These are phyloP conservation scores for Pugionium cornutum DNA, from an alignment of 345 rosid genomes.

Conservation along the genomic window DNA sequence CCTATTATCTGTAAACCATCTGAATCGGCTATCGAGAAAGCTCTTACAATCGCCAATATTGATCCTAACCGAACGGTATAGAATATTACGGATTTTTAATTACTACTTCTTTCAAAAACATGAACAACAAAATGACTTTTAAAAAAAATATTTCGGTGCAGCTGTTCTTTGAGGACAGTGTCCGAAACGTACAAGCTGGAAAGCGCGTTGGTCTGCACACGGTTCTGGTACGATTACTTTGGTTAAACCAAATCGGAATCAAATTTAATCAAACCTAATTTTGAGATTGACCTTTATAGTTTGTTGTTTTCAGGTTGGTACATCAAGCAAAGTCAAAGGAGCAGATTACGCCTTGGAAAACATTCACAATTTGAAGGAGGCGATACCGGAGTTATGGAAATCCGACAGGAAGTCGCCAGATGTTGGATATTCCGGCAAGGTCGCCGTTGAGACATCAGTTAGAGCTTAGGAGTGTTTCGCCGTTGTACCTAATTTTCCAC, in stretches of 20 bases:
- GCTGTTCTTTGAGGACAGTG: slow-evolving; percentile 90
- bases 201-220: slow-evolving; percentile 81
- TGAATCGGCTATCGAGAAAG: slow-evolving; percentile 62
- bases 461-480: slow-evolving; percentile 53
- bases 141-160: slow-evolving; percentile 31
- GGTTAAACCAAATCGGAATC: slow-evolving; percentile 19
- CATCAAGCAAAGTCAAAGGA: slow-evolving; percentile 69
- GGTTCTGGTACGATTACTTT: slow-evolving; percentile 54
- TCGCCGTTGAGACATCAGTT: slow-evolving; percentile 73
- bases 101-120: not conserved
- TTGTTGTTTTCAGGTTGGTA: slow-evolving; percentile 58
- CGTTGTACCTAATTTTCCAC: slow-evolving; percentile 26
- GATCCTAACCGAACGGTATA: slow-evolving; percentile 80
- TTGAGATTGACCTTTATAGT: not conserved
- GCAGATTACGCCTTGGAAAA: slow-evolving; percentile 84
- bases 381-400: slow-evolving; percentile 74
- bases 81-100: not conserved
- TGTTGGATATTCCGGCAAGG: slow-evolving; percentile 50
- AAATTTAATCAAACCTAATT: not conserved
- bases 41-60: slow-evolving; percentile 70
- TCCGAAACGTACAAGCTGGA: slow-evolving; percentile 82
- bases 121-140: not conserved
- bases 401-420: slow-evolving; percentile 47
- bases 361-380: slow-evolving; percentile 80
- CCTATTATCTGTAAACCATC: slow-evolving; percentile 83